A percentile compares a stretch with the other conserved stretches of the same genome.
These are phyloP conservation scores for Colletotrichum sp. DNA, from an alignment of 2,329 filamentous ascomycete species.

Conservation along the genomic window DNA sequence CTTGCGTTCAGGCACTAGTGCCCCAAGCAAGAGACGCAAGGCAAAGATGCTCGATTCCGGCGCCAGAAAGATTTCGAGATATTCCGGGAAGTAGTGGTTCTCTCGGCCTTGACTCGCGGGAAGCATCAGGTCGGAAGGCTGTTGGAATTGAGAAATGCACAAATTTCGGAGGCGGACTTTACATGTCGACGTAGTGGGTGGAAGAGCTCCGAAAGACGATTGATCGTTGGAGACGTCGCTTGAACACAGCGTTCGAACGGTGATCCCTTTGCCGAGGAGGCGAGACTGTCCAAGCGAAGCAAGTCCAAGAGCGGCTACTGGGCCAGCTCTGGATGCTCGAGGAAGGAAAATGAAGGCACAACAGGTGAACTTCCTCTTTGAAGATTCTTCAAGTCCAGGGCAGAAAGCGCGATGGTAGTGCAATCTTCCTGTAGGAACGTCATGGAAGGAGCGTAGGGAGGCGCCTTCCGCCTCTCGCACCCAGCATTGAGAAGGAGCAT, in stretches of 20 bases:
- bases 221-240: neutral
- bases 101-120: neutral
- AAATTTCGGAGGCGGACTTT: neutral
- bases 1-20: neutral
- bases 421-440: neutral
- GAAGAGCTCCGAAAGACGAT: neutral
- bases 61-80: neutral
- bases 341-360: neutral
- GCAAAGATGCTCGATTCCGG: neutral
- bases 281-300: neutral
- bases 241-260: neutral
- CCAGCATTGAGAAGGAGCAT: neutral
- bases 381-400: neutral
- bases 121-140: neutral
- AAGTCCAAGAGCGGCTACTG: neutral
- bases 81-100: neutral
- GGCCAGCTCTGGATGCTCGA: neutral
- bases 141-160: neutral
- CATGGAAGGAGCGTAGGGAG: neutral
- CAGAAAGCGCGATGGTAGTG: neutral
- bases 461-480: neutral
- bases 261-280: neutral
- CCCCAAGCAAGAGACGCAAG: neutral
- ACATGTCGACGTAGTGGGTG: neutral
- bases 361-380: neutral